A percentile compares a stretch with the other conserved stretches of the same genome.
These are phyloP conservation scores for Yamadazyma siamensis DNA, from an alignment of 1,139 yeast genomes.

Conservation along the genomic window DNA sequence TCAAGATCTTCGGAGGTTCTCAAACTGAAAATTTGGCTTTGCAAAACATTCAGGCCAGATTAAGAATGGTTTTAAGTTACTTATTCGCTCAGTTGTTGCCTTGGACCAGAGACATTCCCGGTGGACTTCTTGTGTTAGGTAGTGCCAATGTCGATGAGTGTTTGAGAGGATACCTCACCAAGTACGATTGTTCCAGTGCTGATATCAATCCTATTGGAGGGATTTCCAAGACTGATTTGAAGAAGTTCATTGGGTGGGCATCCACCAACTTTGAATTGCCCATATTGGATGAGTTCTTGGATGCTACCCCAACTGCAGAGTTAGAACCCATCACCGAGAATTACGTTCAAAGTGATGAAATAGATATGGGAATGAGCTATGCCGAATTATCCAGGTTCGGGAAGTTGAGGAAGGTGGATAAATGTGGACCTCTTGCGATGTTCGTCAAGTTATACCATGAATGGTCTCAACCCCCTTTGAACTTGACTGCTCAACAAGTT, in stretches of 20 bases:
- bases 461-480: slow-evolving; percentile 73
- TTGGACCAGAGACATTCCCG: slow-evolving; percentile 77
- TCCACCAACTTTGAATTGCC: slow-evolving; percentile 67
- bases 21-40: slow-evolving; percentile 87
- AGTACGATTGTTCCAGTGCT: slow-evolving; percentile 95
- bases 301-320: slow-evolving; percentile 97
- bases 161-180: slow-evolving; percentile 89
- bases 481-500: slow-evolving; percentile 73
- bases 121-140: slow-evolving; percentile 86
- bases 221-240: slow-evolving; percentile 88
- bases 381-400: slow-evolving; percentile 92
- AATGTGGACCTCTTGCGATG: slow-evolving; percentile 96
- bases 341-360: slow-evolving; percentile 94
- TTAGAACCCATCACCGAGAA: slow-evolving; percentile 90
- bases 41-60: slow-evolving; percentile 93
- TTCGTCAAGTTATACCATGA: slow-evolving; percentile 84
- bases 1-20: slow-evolving; percentile 91
- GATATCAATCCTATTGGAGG: slow-evolving; percentile 98
- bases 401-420: slow-evolving; percentile 83
- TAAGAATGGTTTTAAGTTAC: slow-evolving; percentile 92
- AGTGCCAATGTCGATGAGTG: slow-evolving; percentile 99
- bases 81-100: slow-evolving; percentile 92
- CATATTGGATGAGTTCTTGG: slow-evolving; percentile 68
- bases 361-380: slow-evolving; percentile 97
- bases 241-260: slow-evolving; percentile 81